Percentiles rank a stretch among this genome's conserved stretches.
Conservation (phyloP, 164 flowering plant species). For the Magnolia kwangsiensis region DNA sequence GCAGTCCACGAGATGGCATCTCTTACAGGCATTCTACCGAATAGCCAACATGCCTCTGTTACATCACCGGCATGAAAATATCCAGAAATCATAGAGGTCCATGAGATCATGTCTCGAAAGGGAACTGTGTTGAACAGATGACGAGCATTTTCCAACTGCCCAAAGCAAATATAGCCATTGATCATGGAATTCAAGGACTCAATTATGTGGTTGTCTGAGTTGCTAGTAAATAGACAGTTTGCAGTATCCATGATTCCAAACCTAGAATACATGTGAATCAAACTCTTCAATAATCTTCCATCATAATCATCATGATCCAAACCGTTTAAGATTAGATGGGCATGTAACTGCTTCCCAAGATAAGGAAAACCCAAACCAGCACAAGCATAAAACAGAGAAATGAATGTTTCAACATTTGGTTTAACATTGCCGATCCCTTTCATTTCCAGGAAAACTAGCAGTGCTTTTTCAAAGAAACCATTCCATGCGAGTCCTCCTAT, state of each 20-base stretch:
- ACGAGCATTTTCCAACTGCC: conserved; percentile 37
- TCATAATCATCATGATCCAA: conserved; percentile 32
- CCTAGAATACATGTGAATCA: conserved; percentile 50
- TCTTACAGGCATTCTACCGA: conserved; percentile 43
- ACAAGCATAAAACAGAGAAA: conserved; percentile 57
- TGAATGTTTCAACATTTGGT: conserved; percentile 49
- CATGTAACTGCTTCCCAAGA: conserved; percentile 60
- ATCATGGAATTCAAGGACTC: conserved; percentile 44
- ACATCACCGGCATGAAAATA: conserved; percentile 40
- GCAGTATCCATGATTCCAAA: conserved; percentile 47
- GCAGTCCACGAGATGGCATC: conserved; percentile 64
- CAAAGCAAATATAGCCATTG: conserved; percentile 41
- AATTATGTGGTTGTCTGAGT: conserved; percentile 11
- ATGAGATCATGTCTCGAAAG: conserved; percentile 39
- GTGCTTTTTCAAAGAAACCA: conserved; percentile 41
- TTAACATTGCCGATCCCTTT: conserved; percentile 9
- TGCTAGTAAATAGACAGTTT: conserved; percentile 23
- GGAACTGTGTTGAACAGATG: conserved; percentile 32
- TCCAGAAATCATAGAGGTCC: conserved; percentile 56
- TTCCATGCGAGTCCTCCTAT: conserved; percentile 63
- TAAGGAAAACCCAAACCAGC: conserved; percentile 34
- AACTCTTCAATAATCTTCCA: conserved; percentile 38
- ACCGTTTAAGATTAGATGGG: conserved; percentile 35
- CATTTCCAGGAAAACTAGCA: conserved; percentile 43
- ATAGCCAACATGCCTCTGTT: conserved; percentile 40